These are phyloP conservation scores for Neurospora sp. DNA, from an alignment of 495 filamentous ascomycete species.

Conservation along the genomic window DNA sequence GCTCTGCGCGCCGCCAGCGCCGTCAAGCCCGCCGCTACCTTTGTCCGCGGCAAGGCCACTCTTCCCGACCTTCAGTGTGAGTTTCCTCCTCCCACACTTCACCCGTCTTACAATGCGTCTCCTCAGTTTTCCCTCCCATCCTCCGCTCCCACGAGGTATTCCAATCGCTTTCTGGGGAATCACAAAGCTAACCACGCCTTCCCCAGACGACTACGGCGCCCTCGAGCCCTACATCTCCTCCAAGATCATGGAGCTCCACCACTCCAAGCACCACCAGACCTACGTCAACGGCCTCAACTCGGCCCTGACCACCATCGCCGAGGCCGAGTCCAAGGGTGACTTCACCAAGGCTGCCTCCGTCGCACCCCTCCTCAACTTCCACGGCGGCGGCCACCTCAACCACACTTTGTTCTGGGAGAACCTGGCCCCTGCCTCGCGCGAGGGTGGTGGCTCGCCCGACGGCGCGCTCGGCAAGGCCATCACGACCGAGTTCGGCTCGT, in stretches of 20 bases:
- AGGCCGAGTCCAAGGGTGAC: slow-evolving; percentile 49
- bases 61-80: slow-evolving; percentile 90
- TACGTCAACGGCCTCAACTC: slow-evolving; percentile 68
- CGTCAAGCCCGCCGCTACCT: slow-evolving; percentile 46
- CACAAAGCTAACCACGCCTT: not conserved
- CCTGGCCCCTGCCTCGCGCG: slow-evolving; percentile 61
- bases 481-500: slow-evolving; percentile 64
- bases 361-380: slow-evolving; percentile 88
- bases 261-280: slow-evolving; percentile 70
- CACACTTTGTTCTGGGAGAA: slow-evolving; percentile 98
- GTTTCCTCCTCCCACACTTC: slow-evolving; percentile 14
- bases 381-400: slow-evolving; percentile 93
- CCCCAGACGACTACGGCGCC: slow-evolving; percentile 71
- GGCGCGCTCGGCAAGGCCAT: slow-evolving; percentile 56
- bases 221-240: slow-evolving; percentile 92
- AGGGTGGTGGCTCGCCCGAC: slow-evolving; percentile 67
- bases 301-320: slow-evolving; percentile 48
- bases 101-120: not conserved
- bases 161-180: not conserved
- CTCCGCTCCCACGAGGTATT: not conserved
- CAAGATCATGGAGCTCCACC: slow-evolving; percentile 95
- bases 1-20: slow-evolving; percentile 33
- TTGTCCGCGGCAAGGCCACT: slow-evolving; percentile 78
- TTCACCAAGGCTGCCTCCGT: slow-evolving; percentile 64
- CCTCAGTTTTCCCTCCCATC: not conserved